Conservation (phyloP, 2,329 filamentous ascomycete species). For the Sporothrix curviconia region DNA sequence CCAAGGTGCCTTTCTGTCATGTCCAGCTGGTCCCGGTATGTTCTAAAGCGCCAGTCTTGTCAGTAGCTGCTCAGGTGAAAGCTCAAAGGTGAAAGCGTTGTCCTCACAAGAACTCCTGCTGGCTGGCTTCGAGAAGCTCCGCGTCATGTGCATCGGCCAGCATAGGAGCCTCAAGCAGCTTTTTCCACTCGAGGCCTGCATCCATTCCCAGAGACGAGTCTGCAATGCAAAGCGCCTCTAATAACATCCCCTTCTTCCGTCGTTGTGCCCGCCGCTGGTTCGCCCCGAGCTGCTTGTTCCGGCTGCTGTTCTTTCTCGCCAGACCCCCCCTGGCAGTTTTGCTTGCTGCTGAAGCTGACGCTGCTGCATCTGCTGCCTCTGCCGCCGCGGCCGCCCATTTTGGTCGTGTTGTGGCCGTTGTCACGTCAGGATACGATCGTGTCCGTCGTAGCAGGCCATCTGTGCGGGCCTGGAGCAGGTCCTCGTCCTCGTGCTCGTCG, state of each 20-base stretch:
- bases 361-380: background rate
- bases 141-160: constrained; percentile 55
- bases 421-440: constrained; percentile 74
- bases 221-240: constrained; percentile 43
- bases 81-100: too few species aligned
- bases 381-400: constrained; percentile 36
- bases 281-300: background rate
- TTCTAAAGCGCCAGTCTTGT: too few species aligned
- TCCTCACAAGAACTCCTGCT: constrained; percentile 73
- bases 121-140: constrained; percentile 70
- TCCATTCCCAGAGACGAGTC: constrained; percentile 21
- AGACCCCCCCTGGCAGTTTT: background rate
- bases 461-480: constrained; percentile 42
- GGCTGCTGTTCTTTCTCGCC: background rate
- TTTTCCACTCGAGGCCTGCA: constrained; percentile 13
- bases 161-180: constrained; percentile 21
- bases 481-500: constrained; percentile 33
- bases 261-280: background rate
- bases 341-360: background rate
- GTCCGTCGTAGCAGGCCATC: constrained; percentile 60
- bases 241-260: constrained; percentile 36
- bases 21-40: constrained; percentile 71
- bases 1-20: constrained; percentile 76
- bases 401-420: constrained; percentile 53
- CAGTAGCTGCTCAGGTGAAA: too few species aligned